Base-by-base conservation (phyloP, 257 asterid species). In the Cordia subcordata region DNA sequence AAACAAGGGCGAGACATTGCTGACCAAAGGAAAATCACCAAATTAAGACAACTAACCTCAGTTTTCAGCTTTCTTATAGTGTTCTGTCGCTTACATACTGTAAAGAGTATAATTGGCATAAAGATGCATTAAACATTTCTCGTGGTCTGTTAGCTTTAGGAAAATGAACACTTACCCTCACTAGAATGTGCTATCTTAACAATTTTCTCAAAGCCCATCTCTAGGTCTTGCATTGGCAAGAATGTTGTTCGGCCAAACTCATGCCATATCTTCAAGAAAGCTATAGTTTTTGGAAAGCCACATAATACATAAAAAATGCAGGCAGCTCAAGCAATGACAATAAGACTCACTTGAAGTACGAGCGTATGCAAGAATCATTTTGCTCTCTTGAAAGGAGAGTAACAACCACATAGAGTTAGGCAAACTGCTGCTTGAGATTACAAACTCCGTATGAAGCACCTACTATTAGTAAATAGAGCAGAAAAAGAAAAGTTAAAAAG, bases 181-280 rank as follows among this genome's bases (percentile, higher is more conserved):
- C 86, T 95, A 73, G 94, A 93, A 68, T 76, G 93, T 55, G 94
- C 88, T 51, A 92, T 69, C 74, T 84, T 92, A 42, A 88, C 88
- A 49, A 88, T 88, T 83, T 84, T 84, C 81, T 92, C 95, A 57
- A 85, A 85, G 51, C 94, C 95, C 98, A 88, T 92, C 76, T 88
- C 96, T 13, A 81, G 62, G 79, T 88, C 88, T 50, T 71, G 80
- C 50, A 84, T 96, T 10, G 87, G 96, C 68, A 88, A 77, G 72
- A 85, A 92, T 58, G 92, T 73, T 50, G 96, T 96, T 72, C 71
- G 78, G 15, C 96, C 98, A 73, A 77, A 66, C 81, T 81, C 90
- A 82, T 79, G 54, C 76, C 90, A 11, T 66, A 68, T 64, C 98
- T 91, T 79, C 39, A 75, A 27, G 35, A 49, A 58, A 46, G 62